Base-by-base conservation (phyloP, 2,329 filamentous ascomycete genomes). In the Colletotrichum tanaceti region DNA sequence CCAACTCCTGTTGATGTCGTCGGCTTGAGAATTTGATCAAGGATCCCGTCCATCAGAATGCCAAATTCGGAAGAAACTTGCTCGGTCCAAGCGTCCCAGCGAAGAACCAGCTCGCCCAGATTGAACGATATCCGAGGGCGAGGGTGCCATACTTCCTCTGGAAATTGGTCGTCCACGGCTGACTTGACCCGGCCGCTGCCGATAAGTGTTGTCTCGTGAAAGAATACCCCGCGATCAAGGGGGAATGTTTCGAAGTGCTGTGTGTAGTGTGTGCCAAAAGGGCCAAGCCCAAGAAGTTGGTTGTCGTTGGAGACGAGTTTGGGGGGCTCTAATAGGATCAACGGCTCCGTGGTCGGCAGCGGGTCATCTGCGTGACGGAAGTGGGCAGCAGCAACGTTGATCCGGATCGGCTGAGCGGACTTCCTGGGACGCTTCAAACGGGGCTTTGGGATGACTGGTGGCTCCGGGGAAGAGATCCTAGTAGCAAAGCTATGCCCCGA, bases 171-270 rank as follows among this genome's bases (percentile, higher is more conserved):
- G 35, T 79, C 77, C 2, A 79, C 72, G 4, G 81, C 80, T 35
- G 79, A 78, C 20, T 79, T 75, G 6, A 90, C 73, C 1, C 79
- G 76, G 1, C 88, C 87, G 71, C 81, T 83, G 9, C 89, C 89
- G 52, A 91, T 77, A 35, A 90, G 75, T 0, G 88, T 90, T 60
- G 81, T 85, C 69, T 85, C 82, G 63, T 90, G 88, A 61, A 91
- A 90, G 75, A 84, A 90, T 0, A 86, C 82, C 3, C 84, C 84
- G 7, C 76, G 73, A 46, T 86, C 83, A 38, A 91, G 77, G 20
- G 88, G 88, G 61, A 89, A 89, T 5, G 87, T 76, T 53, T 90
- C 87, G 70, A 91, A 91, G 73, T 91, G 84, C 41, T 86, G 83
- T 0, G 87, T 86, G 74, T 90, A 91, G 28, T 83, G 81, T 1